These are phyloP conservation scores for Beauveria sp. DNA, from an alignment of 2,329 filamentous ascomycete species.

Conservation along the genomic window DNA sequence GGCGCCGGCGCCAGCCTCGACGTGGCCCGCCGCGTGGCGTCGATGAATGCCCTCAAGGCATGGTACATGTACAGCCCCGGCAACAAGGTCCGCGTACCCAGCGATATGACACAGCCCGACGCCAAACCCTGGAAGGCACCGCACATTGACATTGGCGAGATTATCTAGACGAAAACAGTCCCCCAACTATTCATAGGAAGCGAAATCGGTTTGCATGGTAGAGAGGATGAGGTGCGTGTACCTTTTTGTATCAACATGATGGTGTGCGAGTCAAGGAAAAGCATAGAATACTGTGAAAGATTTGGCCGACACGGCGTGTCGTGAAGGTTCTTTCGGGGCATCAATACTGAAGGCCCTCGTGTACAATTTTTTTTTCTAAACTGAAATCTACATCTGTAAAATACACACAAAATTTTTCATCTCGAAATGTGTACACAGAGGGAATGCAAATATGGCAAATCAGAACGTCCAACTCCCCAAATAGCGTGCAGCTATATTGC, in stretches of 20 bases:
- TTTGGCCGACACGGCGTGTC: neutral
- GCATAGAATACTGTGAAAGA: neutral
- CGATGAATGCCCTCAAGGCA: conserved; percentile 77
- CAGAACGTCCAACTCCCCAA: neutral
- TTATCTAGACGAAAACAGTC: conserved; percentile 37
- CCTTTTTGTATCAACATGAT: conserved; percentile 10
- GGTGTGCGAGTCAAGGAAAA: conserved; percentile 3
- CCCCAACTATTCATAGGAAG: conserved; percentile 1
- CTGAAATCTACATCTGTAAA: conserved; percentile 28
- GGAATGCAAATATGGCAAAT: conserved; percentile 17
- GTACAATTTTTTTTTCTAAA: conserved; percentile 18
- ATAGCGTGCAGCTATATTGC: neutral
- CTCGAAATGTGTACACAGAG: conserved; percentile 21
- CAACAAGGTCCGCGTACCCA: conserved; percentile 56
- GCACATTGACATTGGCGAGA: conserved; percentile 64
- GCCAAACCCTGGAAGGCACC: conserved; percentile 58
- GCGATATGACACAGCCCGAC: conserved; percentile 57
- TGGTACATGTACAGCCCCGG: conserved; percentile 95
- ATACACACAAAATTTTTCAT: conserved; percentile 21
- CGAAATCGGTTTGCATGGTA: neutral
- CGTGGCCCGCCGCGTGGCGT: conserved; percentile 69
- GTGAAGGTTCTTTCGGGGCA: neutral
- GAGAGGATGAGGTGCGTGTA: conserved; percentile 8
- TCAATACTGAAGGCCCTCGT: neutral
- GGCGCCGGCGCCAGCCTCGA: conserved; percentile 72